Evolutionary conservation across 768 basidiomycete genomes (phyloP), one percentile per base, ranked within the genome.

Genomic region (Pleurotus pulmonarius): DNA sequence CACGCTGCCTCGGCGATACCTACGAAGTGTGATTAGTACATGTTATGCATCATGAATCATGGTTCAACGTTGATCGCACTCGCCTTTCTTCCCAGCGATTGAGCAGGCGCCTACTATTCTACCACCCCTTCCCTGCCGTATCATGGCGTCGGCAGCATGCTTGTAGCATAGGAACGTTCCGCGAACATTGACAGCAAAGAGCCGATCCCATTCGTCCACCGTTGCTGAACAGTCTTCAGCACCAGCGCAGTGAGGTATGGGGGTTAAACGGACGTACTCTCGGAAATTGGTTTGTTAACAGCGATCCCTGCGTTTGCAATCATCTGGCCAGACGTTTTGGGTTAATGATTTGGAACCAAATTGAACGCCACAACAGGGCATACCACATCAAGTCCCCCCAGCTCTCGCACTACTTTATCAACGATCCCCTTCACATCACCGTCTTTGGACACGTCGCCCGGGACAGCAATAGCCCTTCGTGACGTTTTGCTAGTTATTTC

Each of bases 241-340:
- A 25, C n/a, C 34, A 45, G 5, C 12, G 25, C 8, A 37, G 16
- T 13, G 34, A 20, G 40, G 51, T 5, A 13, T 37, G 24, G 26
- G n/a, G 11, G 29, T 22, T 34, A 25, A 37, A 18, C 18, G 18
- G 12, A 57, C 65, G 15, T 55, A 69, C 66, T 63, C 18, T 69
- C 67, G 2, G 61, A 40, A 13, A 70, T 59, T 0, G 57, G 55
- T 20, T 59, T 60, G 1, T 58, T 22, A 6, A 58, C 51, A n/a
- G 60, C 59, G 22, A 70, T 64, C 0, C 72, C 72, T 1, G 72
- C 72, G 53, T 73, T 73, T 12, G 72, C 72, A 24, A 73, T 70
- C 68, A 73, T 70, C 72, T 72, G 52, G 9, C 6, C 29, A 45
- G n/a, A 8, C 39, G 15, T 7, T 11, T 4, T 13, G 4, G 15